Evolutionary conservation across 352 stramenopile species (phyloP).

Genomic region (Detonula confervacea): DNA sequence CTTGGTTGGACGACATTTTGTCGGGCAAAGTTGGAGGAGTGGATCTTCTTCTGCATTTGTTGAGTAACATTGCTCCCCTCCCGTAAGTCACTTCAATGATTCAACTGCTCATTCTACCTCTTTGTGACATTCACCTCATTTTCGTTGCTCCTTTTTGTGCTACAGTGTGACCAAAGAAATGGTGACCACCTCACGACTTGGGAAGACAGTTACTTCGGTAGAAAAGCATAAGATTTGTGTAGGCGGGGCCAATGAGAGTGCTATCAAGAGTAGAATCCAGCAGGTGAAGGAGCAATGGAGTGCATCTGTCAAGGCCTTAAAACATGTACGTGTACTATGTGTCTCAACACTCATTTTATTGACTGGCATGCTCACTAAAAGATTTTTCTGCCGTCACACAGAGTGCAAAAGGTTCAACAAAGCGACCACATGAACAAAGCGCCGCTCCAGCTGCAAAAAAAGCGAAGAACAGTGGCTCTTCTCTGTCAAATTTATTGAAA

Average conservation of each 20-base stretch:
- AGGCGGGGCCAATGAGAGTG: slow-evolving; percentile 70
- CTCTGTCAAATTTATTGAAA: slow-evolving; percentile 71
- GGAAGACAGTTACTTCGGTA: slow-evolving; percentile 77
- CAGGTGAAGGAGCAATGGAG: slow-evolving; percentile 78
- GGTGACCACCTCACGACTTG: slow-evolving; percentile 74
- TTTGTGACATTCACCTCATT: too few relatives aligned
- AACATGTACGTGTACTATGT: slow-evolving; percentile 43
- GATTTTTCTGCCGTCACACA: neutral
- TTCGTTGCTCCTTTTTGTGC: too few relatives aligned
- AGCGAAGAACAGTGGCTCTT: slow-evolving; percentile 36
- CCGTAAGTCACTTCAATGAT: too few relatives aligned
- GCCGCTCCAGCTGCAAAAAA: slow-evolving; percentile 35
- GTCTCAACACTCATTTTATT: slow-evolving; percentile 3
- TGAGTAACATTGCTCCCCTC: slow-evolving; percentile 72
- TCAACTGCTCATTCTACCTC: too few relatives aligned
- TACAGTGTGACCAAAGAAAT: slow-evolving; percentile 82
- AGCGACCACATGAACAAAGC: slow-evolving; percentile 32
- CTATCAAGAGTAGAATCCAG: slow-evolving; percentile 69
- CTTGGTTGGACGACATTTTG: slow-evolving; percentile 81
- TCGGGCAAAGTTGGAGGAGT: slow-evolving; percentile 64
- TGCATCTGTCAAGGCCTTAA: slow-evolving; percentile 77
- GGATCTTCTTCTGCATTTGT: slow-evolving; percentile 80
- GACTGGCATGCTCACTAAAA: neutral
- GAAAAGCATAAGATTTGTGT: slow-evolving; percentile 80
- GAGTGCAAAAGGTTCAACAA: slow-evolving; percentile 28